These are phyloP conservation scores for Apophysomyces ossiformis DNA, from an alignment of 371 early-diverging fungal genomes.

Conservation along the genomic window DNA sequence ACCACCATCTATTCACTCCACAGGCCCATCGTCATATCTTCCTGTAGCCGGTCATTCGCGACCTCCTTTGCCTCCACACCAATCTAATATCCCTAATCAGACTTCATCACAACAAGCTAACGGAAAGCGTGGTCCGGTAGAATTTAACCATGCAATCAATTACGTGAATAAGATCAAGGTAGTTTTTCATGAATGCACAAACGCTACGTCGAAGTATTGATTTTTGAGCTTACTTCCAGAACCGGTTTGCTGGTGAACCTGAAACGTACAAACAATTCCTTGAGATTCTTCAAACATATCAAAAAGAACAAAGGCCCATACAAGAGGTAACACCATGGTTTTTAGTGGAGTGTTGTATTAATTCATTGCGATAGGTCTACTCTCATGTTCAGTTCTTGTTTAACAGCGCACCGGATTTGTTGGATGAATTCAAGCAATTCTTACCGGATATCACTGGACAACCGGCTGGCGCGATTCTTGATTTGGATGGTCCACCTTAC, in stretches of 20 bases:
- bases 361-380: slow-evolving; percentile 69
- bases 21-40: slow-evolving; percentile 2
- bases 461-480: slow-evolving; percentile 22
- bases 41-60: slow-evolving; percentile 2
- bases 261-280: slow-evolving; percentile 94
- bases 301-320: slow-evolving; percentile 89
- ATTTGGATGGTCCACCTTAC: slow-evolving; percentile 18
- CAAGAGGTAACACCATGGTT: slow-evolving; percentile 64
- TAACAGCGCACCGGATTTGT: slow-evolving; percentile 80
- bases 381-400: slow-evolving; percentile 88
- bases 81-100: slow-evolving; percentile 12
- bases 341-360: not conserved
- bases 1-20: slow-evolving; percentile 17
- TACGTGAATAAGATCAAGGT: slow-evolving; percentile 96
- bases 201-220: not conserved
- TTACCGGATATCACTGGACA: slow-evolving; percentile 75
- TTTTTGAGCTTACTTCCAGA: slow-evolving; percentile 48
- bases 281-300: slow-evolving; percentile 94
- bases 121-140: slow-evolving; percentile 62
- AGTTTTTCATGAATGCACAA: slow-evolving; percentile 1
- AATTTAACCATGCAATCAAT: slow-evolving; percentile 94
- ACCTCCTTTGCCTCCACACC: slow-evolving; percentile 13
- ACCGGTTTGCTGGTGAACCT: slow-evolving; percentile 84
- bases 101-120: slow-evolving; percentile 21
- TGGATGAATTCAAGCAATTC: slow-evolving; percentile 97